Percentiles rank a stretch among this genome's conserved stretches.
Evolutionary conservation across 495 filamentous ascomycete genomes (phyloP).

Genomic region (Penicillium cosmopolitanum): DNA sequence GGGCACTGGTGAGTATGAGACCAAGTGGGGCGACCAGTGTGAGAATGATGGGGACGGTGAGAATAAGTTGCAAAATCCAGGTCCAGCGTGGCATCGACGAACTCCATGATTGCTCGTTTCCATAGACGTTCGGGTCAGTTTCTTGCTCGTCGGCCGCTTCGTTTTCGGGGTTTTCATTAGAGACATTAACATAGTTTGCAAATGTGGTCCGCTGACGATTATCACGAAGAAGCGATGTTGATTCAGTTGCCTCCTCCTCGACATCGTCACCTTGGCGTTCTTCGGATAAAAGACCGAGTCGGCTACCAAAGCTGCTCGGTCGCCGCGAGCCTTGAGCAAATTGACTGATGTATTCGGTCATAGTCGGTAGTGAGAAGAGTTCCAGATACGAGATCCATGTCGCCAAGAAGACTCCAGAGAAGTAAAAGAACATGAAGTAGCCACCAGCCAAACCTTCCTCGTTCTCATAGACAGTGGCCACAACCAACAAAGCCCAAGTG

Average conservation of each 20-base stretch:
- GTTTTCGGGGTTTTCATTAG: conserved; percentile 34
- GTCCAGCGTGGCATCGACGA: conserved; percentile 74
- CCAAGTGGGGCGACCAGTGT: conserved; percentile 74
- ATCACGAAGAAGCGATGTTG: conserved; percentile 74
- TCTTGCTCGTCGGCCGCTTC: conserved; percentile 38
- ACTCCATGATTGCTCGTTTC: conserved; percentile 87
- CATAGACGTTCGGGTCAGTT: conserved; percentile 58
- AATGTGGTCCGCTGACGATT: conserved; percentile 68
- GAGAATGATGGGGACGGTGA: conserved; percentile 76
- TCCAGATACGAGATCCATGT: conserved; percentile 75
- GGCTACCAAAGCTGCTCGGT: conserved; percentile 48
- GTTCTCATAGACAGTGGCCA: conserved; percentile 73
- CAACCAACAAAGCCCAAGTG: conserved; percentile 72
- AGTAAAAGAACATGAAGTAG: conserved; percentile 84
- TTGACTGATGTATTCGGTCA: conserved; percentile 60
- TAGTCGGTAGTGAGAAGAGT: conserved; percentile 75
- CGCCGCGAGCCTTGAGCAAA: conserved; percentile 37
- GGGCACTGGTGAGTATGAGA: conserved; percentile 70
- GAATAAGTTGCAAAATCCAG: conserved; percentile 84
- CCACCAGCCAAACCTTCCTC: conserved; percentile 70
- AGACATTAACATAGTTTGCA: conserved; percentile 63
- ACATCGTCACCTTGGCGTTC: conserved; percentile 45
- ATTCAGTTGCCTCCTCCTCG: conserved; percentile 69
- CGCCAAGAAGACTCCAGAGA: conserved; percentile 73
- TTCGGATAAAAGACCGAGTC: conserved; percentile 36